Base-by-base conservation (phyloP, 148 eudicot species). In the Hydrangea macrophylla region DNA sequence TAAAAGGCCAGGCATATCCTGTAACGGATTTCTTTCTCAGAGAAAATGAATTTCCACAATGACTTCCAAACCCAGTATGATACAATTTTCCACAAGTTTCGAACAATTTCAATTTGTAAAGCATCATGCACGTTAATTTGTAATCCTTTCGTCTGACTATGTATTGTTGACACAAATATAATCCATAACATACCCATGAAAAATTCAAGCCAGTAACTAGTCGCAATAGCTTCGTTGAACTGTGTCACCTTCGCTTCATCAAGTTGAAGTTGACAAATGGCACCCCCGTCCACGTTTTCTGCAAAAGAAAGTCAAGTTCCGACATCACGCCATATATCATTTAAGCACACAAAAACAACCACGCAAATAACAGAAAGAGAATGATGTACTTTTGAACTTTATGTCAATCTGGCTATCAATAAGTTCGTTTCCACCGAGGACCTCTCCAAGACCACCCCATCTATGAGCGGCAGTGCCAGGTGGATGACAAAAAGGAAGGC, bases 391-490 rank as follows among this genome's bases (percentile, higher is more conserved):
- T 76, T 67, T 79, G 79, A 86, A 93, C 77, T 85, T 93, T 22
- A 93, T 78, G 65, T 78, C 88, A 51, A 93, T 81, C 70, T 83
- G 90, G 83, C 98, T 90, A 73, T 93, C 98, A 68, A 93, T 93
- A 65, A 93, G 94, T 79, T 93, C 96, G 78, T 93, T 93, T 73
- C 98, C 96, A 70, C 96, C 98, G 55, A 93, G 81, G 71, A 90
- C 98, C 79, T 93, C 98, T 51, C 98, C 98, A 67, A 93, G 88
- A 65, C 98, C 98, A 72, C 98, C 98, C 96, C 98, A 93, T 64
- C 89, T 90, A 78, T 90, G 98, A 65, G 84, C 84, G 60, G 87
- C 76, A 76, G 88, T 65, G 7, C 89, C 87, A 36, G 78, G 28
- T 70, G 82, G 84, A 73, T 70, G 96, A 67, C 96, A 93, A 83